Evolutionary conservation across 345 rosid species (phyloP), one percentile per base, ranked within the genome.

Genomic region (Bruguiera sexangula): DNA sequence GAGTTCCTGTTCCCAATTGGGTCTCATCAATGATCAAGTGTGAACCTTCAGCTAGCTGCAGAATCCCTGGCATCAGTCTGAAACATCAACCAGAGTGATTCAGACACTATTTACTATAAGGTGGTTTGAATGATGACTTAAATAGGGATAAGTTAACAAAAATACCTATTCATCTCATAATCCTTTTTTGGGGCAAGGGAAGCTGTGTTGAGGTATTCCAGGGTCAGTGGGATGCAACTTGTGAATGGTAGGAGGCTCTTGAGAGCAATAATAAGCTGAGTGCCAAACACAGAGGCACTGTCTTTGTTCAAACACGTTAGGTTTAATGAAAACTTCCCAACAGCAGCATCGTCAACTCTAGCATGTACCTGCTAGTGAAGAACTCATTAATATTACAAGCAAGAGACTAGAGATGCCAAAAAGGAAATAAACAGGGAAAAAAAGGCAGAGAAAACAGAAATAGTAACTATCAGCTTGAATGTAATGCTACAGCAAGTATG

Each of bases 261-360:
- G 69, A 89, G 62, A 48, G 85, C 83, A 34, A 39, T 52, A 22
- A 71, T 68, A 69, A 91, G 85, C 63, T 69, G 81, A 30, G 70
- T 70, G 51, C 90, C 96, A 31, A 89, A 91, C 54, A 87, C 64
- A 18, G 96, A 86, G 66, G 80, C 79, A 51, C 82, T 86, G 72
- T 93, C 96, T 77, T 83, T 88, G 76, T 67, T 87, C 58, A 90
- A 84, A 76, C 85, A 72, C 20, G 82, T 86, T 48, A 93, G 87
- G 69, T 90, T 93, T 31, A 88, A 78, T 7, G 98, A 87, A 76
- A 93, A 89, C 82, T 93, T 93, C 80, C 98, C 96, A 2, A 95
- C 89, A n/a, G 96, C 96, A 77, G 85, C 79, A 63, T 80, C 76
- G 66, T 88, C 96, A n/a, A 79, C 84, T 74, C 97, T 85, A 64